Conservation (phyloP, 2,329 filamentous ascomycete species). For the Paecilomyces sp. region DNA sequence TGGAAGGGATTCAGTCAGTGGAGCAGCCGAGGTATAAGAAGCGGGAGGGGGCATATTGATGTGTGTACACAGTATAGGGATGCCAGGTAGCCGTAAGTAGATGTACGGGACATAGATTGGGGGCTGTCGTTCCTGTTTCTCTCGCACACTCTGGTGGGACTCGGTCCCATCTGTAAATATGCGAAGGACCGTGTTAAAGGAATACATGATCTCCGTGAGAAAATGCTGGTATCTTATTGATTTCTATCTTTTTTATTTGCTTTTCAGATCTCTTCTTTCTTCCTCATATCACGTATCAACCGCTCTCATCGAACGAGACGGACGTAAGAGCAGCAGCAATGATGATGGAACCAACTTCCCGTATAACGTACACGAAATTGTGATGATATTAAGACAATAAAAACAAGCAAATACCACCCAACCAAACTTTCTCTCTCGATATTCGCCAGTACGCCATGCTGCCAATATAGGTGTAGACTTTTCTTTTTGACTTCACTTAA, state of each 20-base stretch:
- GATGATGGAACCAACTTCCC: neutral
- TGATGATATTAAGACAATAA: constrained; percentile 6
- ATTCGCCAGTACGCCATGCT: constrained; percentile 33
- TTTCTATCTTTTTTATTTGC: neutral
- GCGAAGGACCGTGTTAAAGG: neutral
- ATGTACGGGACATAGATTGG: neutral
- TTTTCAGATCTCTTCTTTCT: constrained; percentile 1
- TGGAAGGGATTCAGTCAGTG: constrained; percentile 40
- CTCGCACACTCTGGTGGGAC: neutral
- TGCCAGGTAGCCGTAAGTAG: neutral
- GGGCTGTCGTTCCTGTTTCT: neutral
- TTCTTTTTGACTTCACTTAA: constrained; percentile 15
- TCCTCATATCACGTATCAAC: neutral
- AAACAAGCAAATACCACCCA: neutral
- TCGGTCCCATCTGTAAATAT: neutral
- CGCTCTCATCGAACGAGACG: neutral
- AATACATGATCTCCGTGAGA: neutral
- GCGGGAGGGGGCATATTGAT: constrained; percentile 47
- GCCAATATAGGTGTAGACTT: constrained; percentile 23
- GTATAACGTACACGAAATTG: neutral
- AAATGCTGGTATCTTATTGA: neutral
- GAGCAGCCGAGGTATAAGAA: constrained; percentile 39
- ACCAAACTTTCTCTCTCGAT: constrained; percentile 9
- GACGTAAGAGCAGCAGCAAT: neutral
- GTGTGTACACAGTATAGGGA: too few relatives aligned